Evolutionary conservation across 2,329 filamentous ascomycete species (phyloP).

Genomic region (Lecanosticta acicola): DNA sequence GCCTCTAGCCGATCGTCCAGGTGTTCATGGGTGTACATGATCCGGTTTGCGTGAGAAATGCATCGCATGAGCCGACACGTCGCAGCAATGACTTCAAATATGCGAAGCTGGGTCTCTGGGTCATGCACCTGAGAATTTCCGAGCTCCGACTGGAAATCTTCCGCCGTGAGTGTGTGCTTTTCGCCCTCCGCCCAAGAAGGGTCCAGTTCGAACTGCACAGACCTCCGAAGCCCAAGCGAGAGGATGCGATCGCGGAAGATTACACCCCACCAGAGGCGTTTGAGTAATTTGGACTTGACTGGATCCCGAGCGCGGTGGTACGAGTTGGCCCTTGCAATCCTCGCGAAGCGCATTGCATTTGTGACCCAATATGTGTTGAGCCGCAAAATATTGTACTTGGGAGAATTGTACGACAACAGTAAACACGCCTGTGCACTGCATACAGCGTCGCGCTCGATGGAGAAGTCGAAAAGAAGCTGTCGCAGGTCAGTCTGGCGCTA

Average conservation of each 20-base stretch:
- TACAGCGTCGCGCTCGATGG: conserved; percentile 17
- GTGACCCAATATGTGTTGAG: conserved; percentile 22
- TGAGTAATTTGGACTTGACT: conserved; percentile 13
- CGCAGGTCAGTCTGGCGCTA: not conserved
- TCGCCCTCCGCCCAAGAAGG: conserved; percentile 17
- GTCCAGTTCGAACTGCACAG: conserved; percentile 13
- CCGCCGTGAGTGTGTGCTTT: conserved; percentile 14
- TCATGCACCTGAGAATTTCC: conserved; percentile 20
- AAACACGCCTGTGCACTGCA: conserved; percentile 19
- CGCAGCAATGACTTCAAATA: conserved; percentile 15
- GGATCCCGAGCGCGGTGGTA: conserved; percentile 18
- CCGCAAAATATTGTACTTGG: conserved; percentile 19
- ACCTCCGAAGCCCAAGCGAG: conserved; percentile 16
- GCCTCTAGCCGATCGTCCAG: conserved; percentile 18
- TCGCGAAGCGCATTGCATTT: conserved; percentile 19
- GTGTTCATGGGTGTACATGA: conserved; percentile 17
- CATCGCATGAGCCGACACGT: conserved; percentile 19
- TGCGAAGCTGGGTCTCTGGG: conserved; percentile 20
- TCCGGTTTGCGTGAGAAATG: conserved; percentile 13
- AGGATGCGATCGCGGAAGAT: conserved; percentile 20
- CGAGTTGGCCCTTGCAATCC: conserved; percentile 16
- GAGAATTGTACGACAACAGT: conserved; percentile 17
- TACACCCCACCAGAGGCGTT: conserved; percentile 21
- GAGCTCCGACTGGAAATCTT: conserved; percentile 19
- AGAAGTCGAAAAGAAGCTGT: conserved; percentile 19